Conservation (phyloP, 441 rosid species). For the Erysimum cheiri region DNA sequence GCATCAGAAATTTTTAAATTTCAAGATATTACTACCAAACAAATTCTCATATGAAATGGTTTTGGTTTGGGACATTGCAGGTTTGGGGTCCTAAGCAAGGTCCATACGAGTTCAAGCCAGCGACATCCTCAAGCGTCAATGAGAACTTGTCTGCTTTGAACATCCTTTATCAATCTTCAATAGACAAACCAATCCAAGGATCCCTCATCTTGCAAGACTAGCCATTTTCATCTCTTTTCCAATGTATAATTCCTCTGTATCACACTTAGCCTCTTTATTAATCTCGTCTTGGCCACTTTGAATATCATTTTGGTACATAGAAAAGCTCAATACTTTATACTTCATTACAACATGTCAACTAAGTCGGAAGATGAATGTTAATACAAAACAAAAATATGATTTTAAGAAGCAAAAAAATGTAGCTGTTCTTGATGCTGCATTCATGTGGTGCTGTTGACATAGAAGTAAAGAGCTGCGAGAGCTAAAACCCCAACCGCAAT, state of each 20-base stretch:
- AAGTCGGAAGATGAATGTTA: constrained; percentile 11
- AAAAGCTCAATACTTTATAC: constrained; percentile 29
- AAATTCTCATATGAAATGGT: background rate
- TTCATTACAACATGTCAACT: constrained; percentile 13
- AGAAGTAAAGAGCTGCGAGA: constrained; percentile 81
- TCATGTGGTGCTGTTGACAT: constrained; percentile 61
- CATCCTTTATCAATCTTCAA: constrained; percentile 56
- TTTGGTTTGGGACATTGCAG: constrained; percentile 47
- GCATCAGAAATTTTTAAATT: background rate
- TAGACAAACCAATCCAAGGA: constrained; percentile 77
- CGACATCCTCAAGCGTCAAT: constrained; percentile 62
- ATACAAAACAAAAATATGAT: constrained; percentile 29
- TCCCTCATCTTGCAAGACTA: constrained; percentile 81
- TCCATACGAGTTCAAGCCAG: constrained; percentile 91
- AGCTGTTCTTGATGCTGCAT: constrained; percentile 14
- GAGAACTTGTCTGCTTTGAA: constrained; percentile 65
- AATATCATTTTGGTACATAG: constrained; percentile 34
- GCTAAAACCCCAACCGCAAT: constrained; percentile 66
- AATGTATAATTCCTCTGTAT: background rate
- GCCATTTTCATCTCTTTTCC: constrained; percentile 5
- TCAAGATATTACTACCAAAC: background rate
- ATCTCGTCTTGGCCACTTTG: background rate
- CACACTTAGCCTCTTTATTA: background rate
- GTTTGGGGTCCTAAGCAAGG: constrained; percentile 88
- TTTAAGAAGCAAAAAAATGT: too few species aligned